Percentiles rank a stretch among this genome's conserved stretches.
These are phyloP conservation scores for Penicillium sp. DNA, from an alignment of 2,329 filamentous ascomycete species.

Conservation along the genomic window DNA sequence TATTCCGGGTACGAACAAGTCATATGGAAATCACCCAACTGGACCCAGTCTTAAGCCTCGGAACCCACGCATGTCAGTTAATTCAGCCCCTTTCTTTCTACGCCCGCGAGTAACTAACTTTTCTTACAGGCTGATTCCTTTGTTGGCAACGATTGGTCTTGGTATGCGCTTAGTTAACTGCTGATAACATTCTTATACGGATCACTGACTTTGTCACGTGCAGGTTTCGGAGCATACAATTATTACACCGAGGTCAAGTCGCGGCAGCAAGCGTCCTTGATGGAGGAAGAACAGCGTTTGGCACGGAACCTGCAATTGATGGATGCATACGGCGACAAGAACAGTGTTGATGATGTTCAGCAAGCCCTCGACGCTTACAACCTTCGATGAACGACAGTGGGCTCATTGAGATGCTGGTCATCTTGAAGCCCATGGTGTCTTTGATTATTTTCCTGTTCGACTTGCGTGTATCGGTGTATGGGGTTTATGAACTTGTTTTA, in stretches of 20 bases:
- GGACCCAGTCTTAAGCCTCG: slow-evolving; percentile 16
- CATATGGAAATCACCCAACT: slow-evolving; percentile 10
- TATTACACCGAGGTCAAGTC: slow-evolving; percentile 19
- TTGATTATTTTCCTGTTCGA: not conserved
- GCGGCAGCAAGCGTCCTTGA: slow-evolving; percentile 10
- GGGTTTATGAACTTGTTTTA: not conserved
- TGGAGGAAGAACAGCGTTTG: slow-evolving; percentile 33
- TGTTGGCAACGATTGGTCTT: slow-evolving; percentile 22
- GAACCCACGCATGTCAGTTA: slow-evolving; percentile 18
- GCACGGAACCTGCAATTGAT: slow-evolving; percentile 42
- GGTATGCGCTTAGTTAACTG: slow-evolving; percentile 9
- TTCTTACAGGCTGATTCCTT: slow-evolving; percentile 17
- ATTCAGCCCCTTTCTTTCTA: slow-evolving; percentile 1
- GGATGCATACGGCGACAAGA: slow-evolving; percentile 47
- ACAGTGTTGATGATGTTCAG: slow-evolving; percentile 44
- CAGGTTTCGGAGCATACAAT: slow-evolving; percentile 28
- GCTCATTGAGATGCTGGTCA: slow-evolving; percentile 2
- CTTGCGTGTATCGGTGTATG: slow-evolving; percentile 2
- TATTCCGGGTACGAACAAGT: slow-evolving; percentile 17
- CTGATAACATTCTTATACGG: too few relatives aligned
- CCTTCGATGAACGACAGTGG: slow-evolving; percentile 29
- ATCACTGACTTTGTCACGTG: slow-evolving; percentile 2
- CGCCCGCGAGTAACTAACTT: not conserved
- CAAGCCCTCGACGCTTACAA: slow-evolving; percentile 46
- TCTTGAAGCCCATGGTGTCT: not conserved